Evolutionary conservation across 192 early-diverging fungal genomes (phyloP), one percentile per base, ranked within the genome.

Genomic region (Allomyces javanicus): DNA sequence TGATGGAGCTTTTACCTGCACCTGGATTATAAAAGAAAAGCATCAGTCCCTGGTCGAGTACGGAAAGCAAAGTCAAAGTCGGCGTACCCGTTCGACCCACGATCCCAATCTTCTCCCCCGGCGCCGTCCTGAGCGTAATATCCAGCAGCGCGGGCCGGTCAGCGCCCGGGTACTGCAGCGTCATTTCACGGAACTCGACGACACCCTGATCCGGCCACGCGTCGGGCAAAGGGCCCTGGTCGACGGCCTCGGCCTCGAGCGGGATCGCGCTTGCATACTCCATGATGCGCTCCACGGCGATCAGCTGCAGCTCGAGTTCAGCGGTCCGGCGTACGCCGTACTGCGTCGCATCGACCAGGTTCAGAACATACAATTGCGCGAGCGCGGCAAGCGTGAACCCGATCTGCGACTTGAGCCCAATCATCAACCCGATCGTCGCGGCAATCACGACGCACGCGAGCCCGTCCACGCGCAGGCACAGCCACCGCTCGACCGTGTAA

Each of bases 371-470:
- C 68, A 82, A 83, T 43, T 97, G 77, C 63, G 83, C 78, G 61
- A 99, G 81, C 58, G 89, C 96, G 33, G 92, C 90, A 74, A 90
- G 77, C 10, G 92, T 92, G 0, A 94, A 84, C 69, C 88, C 85
- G 44, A 96, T 81, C 2, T n/a, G 12, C 21, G 50, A 58, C 21
- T 40, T 64, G 64, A 71, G 65, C 4, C 90, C 44, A 61, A 96
- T 77, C 22, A 88, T 72, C 19, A 93, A 64, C 5, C 82, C 85
- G 24, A 87, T 79, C 25, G 77, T 76, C 50, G 92, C 87, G 23
- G 82, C 73, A n/a, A 95, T 87, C 24, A 89, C 69, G 14, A 85
- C 85, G 40, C 87, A 58, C 21, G 73, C 89, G 0, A 88, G 75
- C 26, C 87, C 70, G 65, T 93, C 93, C 27, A 89, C 87, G 58